Percentiles rank a stretch among this genome's conserved stretches.
phyloP scores from a whole-genome alignment of 2,329 filamentous ascomycete species.

The Nannizziopsis barbatae region DNA sequence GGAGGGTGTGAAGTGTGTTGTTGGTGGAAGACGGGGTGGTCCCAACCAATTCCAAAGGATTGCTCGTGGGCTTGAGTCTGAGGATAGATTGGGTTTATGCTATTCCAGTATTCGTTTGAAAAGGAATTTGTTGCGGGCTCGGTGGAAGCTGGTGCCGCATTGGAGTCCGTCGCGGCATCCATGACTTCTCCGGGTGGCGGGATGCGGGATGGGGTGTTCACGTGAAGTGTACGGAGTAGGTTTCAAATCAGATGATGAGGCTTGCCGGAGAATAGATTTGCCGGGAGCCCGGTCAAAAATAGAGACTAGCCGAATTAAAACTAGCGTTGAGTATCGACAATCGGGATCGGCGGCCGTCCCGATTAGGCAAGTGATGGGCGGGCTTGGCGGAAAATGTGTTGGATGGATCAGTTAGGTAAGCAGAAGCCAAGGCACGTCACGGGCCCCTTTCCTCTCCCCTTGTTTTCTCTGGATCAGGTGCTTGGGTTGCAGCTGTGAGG shows the following conservation, averaged over 20 bases:
- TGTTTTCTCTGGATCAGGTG: too few relatives aligned
- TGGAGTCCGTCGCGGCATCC: slow-evolving; percentile 7
- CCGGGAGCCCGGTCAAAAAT: not conserved
- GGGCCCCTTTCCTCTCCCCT: too few relatives aligned
- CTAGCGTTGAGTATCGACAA: not conserved
- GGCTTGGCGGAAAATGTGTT: too few relatives aligned
- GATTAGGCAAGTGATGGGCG: not conserved
- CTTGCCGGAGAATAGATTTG: not conserved
- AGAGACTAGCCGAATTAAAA: slow-evolving; percentile 4
- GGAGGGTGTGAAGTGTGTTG: slow-evolving; percentile 11
- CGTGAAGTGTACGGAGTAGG: not conserved
- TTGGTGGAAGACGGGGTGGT: slow-evolving; percentile 26
- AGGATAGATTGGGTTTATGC: slow-evolving; percentile 26
- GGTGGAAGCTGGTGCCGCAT: not conserved
- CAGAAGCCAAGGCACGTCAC: too few relatives aligned
- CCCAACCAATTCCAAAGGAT: slow-evolving; percentile 28
- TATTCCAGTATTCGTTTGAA: slow-evolving; percentile 31
- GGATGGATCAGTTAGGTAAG: too few relatives aligned
- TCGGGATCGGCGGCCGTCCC: too few relatives aligned
- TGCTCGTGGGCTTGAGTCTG: slow-evolving; percentile 19
- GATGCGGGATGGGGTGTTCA: not conserved
- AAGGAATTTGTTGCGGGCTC: slow-evolving; percentile 9
- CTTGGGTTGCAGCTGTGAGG: too few relatives aligned
- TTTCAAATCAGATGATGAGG: slow-evolving; percentile 6
- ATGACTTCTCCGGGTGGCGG: too few relatives aligned